phyloP scores from a whole-genome alignment of 257 asterid genomes.

The Plectranthus barbatus region DNA sequence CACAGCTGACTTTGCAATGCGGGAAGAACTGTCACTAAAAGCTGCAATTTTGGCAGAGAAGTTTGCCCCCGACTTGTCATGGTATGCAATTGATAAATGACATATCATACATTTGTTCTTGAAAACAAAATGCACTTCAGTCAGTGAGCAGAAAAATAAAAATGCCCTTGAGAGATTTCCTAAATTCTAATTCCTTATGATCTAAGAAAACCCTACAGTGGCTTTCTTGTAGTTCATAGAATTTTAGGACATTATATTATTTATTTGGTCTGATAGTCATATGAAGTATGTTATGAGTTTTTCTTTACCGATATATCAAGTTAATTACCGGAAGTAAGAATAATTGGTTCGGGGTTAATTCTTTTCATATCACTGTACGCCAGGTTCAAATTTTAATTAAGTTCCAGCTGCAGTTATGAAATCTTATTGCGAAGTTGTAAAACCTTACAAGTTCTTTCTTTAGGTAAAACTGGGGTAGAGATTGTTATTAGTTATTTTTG shows the following conservation, averaged over 20 bases:
- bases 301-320: not conserved
- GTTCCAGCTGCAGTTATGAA: not conserved
- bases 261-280: slow-evolving; percentile 2
- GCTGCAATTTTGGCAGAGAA: slow-evolving; percentile 95
- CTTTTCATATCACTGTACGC: not conserved
- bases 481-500: not conserved
- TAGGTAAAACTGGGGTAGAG: not conserved
- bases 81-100: slow-evolving; percentile 38
- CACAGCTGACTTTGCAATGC: slow-evolving; percentile 65
- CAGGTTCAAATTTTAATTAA: slow-evolving; percentile 7
- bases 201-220: not conserved
- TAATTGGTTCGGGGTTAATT: not conserved
- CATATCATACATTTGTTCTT: not conserved
- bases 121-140: slow-evolving; percentile 6
- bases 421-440: not conserved
- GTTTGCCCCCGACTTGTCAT: slow-evolving; percentile 93
- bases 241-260: not conserved
- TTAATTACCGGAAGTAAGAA: not conserved
- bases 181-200: not conserved
- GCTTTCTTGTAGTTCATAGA: not conserved
- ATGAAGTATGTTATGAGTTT: not conserved
- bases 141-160: not conserved
- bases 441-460: not conserved
- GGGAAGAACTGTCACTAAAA: slow-evolving; percentile 63
- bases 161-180: not conserved